A percentile compares a stretch with the other conserved stretches of the same genome.
Conservation (phyloP, 1,284 basidiomycete genomes). For the Cutaneotrichosporon daszewskae region DNA sequence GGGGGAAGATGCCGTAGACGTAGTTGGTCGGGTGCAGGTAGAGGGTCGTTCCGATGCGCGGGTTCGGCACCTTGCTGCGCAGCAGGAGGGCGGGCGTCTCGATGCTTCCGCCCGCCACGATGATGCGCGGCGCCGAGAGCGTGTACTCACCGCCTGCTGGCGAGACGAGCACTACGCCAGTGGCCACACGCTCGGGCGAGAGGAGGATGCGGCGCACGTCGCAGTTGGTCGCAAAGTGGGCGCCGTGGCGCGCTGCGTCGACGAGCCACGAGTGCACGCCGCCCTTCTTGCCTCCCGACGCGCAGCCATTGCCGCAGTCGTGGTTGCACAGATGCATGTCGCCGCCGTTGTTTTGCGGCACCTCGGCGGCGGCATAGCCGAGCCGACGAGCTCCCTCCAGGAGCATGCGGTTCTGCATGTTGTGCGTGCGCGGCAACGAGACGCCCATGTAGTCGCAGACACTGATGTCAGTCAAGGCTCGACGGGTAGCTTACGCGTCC, state of each 20-base stretch:
- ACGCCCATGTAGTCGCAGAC: slow-evolving; percentile 12
- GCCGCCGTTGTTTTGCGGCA: slow-evolving; percentile 21
- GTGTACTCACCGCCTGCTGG: slow-evolving; percentile 26
- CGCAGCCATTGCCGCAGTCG: slow-evolving; percentile 16
- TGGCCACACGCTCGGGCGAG: slow-evolving; percentile 15
- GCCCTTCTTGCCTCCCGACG: slow-evolving; percentile 19
- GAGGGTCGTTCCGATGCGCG: slow-evolving; percentile 49
- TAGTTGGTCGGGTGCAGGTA: slow-evolving; percentile 49
- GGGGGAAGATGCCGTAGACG: slow-evolving; percentile 48
- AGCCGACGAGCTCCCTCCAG: slow-evolving; percentile 24
- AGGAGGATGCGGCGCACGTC: slow-evolving; percentile 47
- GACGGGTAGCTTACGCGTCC: too few species aligned
- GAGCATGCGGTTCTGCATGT: slow-evolving; percentile 18
- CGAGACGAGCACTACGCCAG: slow-evolving; percentile 23
- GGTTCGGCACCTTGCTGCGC: slow-evolving; percentile 47
- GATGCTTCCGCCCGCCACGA: slow-evolving; percentile 47
- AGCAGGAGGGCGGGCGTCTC: slow-evolving; percentile 50
- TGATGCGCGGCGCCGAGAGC: slow-evolving; percentile 43
- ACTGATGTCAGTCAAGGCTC: too few species aligned
- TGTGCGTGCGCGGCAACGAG: slow-evolving; percentile 17
- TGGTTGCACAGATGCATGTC: slow-evolving; percentile 5
- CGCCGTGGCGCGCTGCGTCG: slow-evolving; percentile 18
- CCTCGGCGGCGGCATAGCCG: slow-evolving; percentile 15
- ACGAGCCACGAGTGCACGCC: slow-evolving; percentile 21
- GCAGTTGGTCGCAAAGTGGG: slow-evolving; percentile 11